phyloP scores from a whole-genome alignment of 257 asterid genomes.

The Solanum lycopersicoides region DNA sequence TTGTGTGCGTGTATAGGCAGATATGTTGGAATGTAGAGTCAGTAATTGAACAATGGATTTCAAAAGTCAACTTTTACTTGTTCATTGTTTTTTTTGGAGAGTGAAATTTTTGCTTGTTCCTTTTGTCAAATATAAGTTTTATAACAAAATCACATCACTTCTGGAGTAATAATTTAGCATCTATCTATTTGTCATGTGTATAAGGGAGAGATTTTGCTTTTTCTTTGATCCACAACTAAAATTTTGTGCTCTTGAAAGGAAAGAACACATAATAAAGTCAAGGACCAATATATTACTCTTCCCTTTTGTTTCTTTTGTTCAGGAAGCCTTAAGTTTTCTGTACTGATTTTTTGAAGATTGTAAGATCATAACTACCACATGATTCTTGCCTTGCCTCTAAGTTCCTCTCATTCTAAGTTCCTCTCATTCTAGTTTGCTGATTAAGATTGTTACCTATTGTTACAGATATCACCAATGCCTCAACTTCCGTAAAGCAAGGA shows the following conservation, averaged over 20 bases:
- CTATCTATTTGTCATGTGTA: not conserved
- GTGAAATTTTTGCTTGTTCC: not conserved
- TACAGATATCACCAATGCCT: constrained; percentile 59
- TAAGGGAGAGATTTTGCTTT: not conserved
- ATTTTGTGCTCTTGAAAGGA: not conserved
- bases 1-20: not conserved
- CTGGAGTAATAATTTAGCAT: not conserved
- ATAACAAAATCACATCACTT: not conserved
- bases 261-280: not conserved
- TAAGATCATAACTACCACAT: not conserved
- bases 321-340: not conserved
- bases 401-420: not conserved
- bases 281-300: not conserved
- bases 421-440: not conserved
- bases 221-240: not conserved
- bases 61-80: not conserved
- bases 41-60: not conserved
- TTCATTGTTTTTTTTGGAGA: not conserved
- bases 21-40: not conserved
- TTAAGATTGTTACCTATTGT: not conserved
- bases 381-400: not conserved
- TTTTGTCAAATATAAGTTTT: not conserved
- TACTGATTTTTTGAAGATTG: not conserved
- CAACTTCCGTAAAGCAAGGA: constrained; percentile 57
- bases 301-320: not conserved